A percentile compares a stretch with the other conserved stretches of the same genome.
These are phyloP conservation scores for Geotrichum candidum DNA, from an alignment of 1,139 yeast species.

Conservation along the genomic window DNA sequence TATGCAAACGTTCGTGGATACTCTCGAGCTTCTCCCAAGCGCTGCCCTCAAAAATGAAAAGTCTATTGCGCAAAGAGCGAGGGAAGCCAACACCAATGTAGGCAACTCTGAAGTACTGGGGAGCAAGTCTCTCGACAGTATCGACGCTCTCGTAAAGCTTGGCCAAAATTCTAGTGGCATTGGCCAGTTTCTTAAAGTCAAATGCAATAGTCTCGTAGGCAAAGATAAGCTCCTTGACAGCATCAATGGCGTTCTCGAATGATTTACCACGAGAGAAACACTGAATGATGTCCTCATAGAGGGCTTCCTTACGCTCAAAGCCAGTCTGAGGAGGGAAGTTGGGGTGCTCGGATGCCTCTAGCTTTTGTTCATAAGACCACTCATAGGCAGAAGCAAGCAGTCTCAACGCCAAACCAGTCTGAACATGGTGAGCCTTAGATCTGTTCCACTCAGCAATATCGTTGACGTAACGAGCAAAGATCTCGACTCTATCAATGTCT, in stretches of 20 bases:
- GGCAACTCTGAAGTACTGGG: slow-evolving; percentile 74
- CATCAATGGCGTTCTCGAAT: slow-evolving; percentile 69
- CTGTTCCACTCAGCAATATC: slow-evolving; percentile 66
- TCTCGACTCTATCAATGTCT: slow-evolving; percentile 74
- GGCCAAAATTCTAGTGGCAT: slow-evolving; percentile 64
- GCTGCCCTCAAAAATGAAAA: slow-evolving; percentile 76
- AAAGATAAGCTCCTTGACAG: slow-evolving; percentile 69
- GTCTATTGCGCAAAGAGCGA: slow-evolving; percentile 62
- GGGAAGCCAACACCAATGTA: slow-evolving; percentile 88
- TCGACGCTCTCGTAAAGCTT: slow-evolving; percentile 64
- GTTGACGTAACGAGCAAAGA: slow-evolving; percentile 70
- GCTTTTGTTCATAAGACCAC: slow-evolving; percentile 60
- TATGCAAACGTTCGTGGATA: slow-evolving; percentile 68
- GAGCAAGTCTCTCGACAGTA: slow-evolving; percentile 59
- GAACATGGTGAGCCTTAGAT: slow-evolving; percentile 58
- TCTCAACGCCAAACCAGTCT: slow-evolving; percentile 78
- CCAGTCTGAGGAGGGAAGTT: slow-evolving; percentile 72
- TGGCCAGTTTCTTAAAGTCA: slow-evolving; percentile 71
- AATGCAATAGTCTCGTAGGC: slow-evolving; percentile 70
- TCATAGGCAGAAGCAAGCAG: slow-evolving; percentile 69
- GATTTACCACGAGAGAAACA: slow-evolving; percentile 68
- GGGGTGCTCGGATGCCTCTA: slow-evolving; percentile 60
- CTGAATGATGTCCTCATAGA: slow-evolving; percentile 65
- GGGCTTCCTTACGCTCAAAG: slow-evolving; percentile 73
- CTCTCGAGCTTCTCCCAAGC: slow-evolving; percentile 86